These are phyloP conservation scores for Aspergillus thermomutatus DNA, from an alignment of 2,329 filamentous ascomycete genomes.

Conservation along the genomic window DNA sequence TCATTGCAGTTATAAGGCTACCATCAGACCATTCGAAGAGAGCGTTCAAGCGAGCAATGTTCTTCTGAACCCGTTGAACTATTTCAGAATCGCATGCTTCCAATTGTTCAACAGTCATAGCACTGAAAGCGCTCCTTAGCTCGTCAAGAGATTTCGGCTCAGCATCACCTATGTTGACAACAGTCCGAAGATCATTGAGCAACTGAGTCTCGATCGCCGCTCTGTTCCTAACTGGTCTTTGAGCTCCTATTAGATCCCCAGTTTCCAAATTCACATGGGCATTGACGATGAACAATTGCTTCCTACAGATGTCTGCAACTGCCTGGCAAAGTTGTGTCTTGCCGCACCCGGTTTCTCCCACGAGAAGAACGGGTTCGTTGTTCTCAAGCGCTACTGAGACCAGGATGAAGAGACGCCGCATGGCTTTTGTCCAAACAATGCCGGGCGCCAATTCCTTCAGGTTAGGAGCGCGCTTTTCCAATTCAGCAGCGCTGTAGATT, in stretches of 20 bases:
- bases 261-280: constrained; percentile 98
- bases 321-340: constrained; percentile 97
- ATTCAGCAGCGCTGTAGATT: constrained; percentile 65
- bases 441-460: constrained; percentile 27
- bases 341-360: constrained; percentile 95
- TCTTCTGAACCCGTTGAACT: constrained; percentile 41
- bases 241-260: constrained; percentile 92
- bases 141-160: constrained; percentile 49
- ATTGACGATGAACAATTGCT: constrained; percentile 83
- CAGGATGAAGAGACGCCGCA: constrained; percentile 85
- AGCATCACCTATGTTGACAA: constrained; percentile 37
- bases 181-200: constrained; percentile 54
- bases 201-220: constrained; percentile 67
- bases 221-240: constrained; percentile 84
- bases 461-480: constrained; percentile 55
- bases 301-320: constrained; percentile 74
- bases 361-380: constrained; percentile 88
- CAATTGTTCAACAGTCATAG: constrained; percentile 45
- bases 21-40: constrained; percentile 97
- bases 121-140: constrained; percentile 59
- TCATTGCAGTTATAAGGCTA: constrained; percentile 91
- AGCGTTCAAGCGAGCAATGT: constrained; percentile 67
- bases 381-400: constrained; percentile 83
- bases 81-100: constrained; percentile 49
- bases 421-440: constrained; percentile 92